phyloP scores from a whole-genome alignment of 23 red algal genomes.

The Cyanidium caldarium region DNA sequence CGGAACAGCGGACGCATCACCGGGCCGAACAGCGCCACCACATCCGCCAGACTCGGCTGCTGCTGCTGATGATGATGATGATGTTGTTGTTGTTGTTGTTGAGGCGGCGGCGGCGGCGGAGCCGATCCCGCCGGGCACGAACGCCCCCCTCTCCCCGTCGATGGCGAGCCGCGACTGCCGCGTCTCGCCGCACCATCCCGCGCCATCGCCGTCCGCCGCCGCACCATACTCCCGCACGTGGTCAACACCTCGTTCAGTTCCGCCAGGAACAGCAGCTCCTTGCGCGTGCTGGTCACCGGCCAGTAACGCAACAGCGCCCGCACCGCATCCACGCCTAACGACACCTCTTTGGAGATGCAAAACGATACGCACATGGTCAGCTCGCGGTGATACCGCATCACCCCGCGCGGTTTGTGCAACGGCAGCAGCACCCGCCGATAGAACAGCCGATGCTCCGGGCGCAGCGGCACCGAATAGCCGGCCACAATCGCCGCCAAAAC shows the following conservation, averaged over 20 bases:
- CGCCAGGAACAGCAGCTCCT: constrained; percentile 13
- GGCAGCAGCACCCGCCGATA: constrained; percentile 12
- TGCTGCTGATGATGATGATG: neutral
- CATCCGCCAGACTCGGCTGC: neutral
- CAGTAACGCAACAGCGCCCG: constrained; percentile 7
- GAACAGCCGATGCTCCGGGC: neutral
- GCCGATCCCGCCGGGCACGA: no score
- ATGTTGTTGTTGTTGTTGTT: neutral
- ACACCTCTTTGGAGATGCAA: constrained; percentile 15
- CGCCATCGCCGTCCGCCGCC: neutral
- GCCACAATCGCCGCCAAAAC: constrained; percentile 10
- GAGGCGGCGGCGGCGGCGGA: no score
- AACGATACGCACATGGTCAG: constrained; percentile 10
- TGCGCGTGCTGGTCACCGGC: constrained; percentile 11
- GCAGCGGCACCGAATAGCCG: constrained; percentile 9
- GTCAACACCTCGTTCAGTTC: constrained; percentile 15
- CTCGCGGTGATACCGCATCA: constrained; percentile 15
- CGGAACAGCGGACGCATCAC: neutral
- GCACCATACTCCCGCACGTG: neutral
- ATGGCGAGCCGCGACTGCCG: neutral
- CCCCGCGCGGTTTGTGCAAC: constrained; percentile 11
- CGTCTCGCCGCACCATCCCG: neutral
- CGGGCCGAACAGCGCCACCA: neutral
- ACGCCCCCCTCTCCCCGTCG: no score
- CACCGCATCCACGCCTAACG: constrained; percentile 9